These are phyloP conservation scores for Dioscorea cayenensis DNA, from an alignment of 116 monocot species.

Conservation along the genomic window DNA sequence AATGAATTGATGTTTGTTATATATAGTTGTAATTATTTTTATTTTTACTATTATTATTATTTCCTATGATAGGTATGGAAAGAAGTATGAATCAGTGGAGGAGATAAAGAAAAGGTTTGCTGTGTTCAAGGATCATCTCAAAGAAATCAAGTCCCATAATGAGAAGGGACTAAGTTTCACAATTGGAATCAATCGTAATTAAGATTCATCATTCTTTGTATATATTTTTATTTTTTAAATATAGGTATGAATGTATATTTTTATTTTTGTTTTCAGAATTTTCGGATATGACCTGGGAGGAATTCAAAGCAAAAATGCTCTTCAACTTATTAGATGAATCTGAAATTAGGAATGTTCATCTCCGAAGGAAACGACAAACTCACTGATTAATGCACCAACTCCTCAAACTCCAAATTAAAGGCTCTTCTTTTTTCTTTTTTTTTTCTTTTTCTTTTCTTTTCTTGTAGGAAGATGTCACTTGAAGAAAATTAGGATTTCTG, in stretches of 20 bases:
- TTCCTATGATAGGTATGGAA: conserved; percentile 35
- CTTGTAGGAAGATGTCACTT: too few relatives aligned
- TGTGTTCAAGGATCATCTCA: conserved; percentile 46
- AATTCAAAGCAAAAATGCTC: conserved; percentile 62
- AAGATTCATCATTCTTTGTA: background rate
- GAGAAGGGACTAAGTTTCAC: conserved; percentile 40
- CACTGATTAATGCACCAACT: conserved; percentile 31
- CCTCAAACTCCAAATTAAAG: conserved; percentile 40
- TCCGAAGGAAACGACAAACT: conserved; percentile 61
- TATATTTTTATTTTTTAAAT: background rate
- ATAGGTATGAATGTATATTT: too few relatives aligned
- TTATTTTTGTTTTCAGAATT: conserved; percentile 29
- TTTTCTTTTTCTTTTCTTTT: too few relatives aligned
- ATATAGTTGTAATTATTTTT: background rate
- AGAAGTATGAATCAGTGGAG: conserved; percentile 48
- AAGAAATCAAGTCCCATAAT: conserved; percentile 49
- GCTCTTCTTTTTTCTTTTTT: too few relatives aligned
- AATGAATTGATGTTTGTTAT: background rate
- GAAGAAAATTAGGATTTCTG: too few relatives aligned
- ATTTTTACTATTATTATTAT: background rate
- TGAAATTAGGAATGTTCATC: background rate
- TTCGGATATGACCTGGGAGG: conserved; percentile 95
- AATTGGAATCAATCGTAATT: conserved; percentile 63
- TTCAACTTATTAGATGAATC: too few relatives aligned
- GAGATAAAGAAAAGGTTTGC: conserved; percentile 50